Conservation (phyloP, 2,329 filamentous ascomycete genomes). For the Cercospora zeina region DNA sequence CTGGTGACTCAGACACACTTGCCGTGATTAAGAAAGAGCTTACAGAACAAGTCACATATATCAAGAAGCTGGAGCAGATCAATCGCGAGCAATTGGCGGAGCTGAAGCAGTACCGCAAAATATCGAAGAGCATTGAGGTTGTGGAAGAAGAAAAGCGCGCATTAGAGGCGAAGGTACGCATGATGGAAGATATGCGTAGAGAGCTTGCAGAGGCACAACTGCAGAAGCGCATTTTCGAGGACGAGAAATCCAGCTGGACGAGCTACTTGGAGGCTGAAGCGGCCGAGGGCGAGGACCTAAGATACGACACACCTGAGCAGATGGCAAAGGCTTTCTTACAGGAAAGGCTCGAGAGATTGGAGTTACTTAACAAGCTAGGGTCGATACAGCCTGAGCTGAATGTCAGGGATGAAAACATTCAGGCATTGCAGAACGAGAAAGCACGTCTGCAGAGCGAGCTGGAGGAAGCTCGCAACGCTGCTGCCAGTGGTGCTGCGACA, state of each 20-base stretch:
- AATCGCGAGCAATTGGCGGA: slow-evolving; percentile 79
- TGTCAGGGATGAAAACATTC: slow-evolving; percentile 75
- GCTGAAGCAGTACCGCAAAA: slow-evolving; percentile 75
- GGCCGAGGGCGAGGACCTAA: slow-evolving; percentile 59
- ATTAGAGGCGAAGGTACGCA: slow-evolving; percentile 73
- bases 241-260: slow-evolving; percentile 84
- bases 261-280: slow-evolving; percentile 74
- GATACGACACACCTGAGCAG: slow-evolving; percentile 85
- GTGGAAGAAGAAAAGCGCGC: slow-evolving; percentile 93
- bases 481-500: slow-evolving; percentile 38
- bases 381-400: slow-evolving; percentile 73
- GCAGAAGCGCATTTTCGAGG: slow-evolving; percentile 82
- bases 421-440: slow-evolving; percentile 69
- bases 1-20: slow-evolving; percentile 82
- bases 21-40: slow-evolving; percentile 83
- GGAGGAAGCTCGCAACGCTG: slow-evolving; percentile 62
- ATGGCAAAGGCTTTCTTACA: slow-evolving; percentile 81
- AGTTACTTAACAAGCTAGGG: slow-evolving; percentile 78
- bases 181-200: slow-evolving; percentile 70
- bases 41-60: slow-evolving; percentile 88
- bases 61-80: slow-evolving; percentile 75
- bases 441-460: slow-evolving; percentile 65
- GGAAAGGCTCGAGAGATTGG: slow-evolving; percentile 76
- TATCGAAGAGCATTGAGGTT: slow-evolving; percentile 84
- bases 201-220: slow-evolving; percentile 78